Percentiles rank a stretch among this genome's conserved stretches.
phyloP scores from a whole-genome alignment of 106 monocot species.

The Acorus calamus region DNA sequence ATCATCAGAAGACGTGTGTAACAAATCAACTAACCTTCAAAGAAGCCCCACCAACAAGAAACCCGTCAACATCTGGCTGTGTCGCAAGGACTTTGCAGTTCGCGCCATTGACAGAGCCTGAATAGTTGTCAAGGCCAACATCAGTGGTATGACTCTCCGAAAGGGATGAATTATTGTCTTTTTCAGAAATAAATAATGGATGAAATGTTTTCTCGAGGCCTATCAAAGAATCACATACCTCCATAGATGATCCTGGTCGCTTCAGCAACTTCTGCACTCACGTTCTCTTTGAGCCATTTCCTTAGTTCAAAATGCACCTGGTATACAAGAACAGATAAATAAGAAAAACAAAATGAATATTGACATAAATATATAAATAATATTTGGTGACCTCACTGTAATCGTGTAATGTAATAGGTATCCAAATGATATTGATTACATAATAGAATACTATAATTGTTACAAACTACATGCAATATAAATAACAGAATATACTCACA shows the following conservation, averaged over 20 bases:
- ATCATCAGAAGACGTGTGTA: not conserved
- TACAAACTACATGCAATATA: too few species aligned
- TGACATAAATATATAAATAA: too few species aligned
- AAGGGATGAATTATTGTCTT: too few species aligned
- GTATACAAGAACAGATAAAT: not conserved
- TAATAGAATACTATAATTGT: too few species aligned
- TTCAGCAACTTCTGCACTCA: conserved; percentile 41
- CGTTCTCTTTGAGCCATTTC: conserved; percentile 38
- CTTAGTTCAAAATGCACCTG: conserved; percentile 51
- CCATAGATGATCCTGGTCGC: conserved; percentile 57
- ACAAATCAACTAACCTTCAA: conserved; percentile 36
- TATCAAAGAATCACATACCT: conserved; percentile 20
- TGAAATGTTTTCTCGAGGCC: too few species aligned
- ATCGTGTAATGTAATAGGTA: too few species aligned
- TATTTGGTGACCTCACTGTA: too few species aligned
- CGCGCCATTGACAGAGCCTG: conserved; percentile 74
- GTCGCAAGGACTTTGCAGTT: conserved; percentile 57
- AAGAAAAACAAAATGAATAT: not conserved
- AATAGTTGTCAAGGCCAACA: not conserved
- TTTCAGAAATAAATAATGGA: too few species aligned
- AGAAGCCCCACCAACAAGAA: conserved; percentile 78
- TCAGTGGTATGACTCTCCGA: too few species aligned
- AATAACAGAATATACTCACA: too few species aligned
- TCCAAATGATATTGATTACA: too few species aligned
- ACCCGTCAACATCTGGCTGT: conserved; percentile 70